These are phyloP conservation scores for Fusarium sp. DNA, from an alignment of 2,329 filamentous ascomycete species.

Conservation along the genomic window DNA sequence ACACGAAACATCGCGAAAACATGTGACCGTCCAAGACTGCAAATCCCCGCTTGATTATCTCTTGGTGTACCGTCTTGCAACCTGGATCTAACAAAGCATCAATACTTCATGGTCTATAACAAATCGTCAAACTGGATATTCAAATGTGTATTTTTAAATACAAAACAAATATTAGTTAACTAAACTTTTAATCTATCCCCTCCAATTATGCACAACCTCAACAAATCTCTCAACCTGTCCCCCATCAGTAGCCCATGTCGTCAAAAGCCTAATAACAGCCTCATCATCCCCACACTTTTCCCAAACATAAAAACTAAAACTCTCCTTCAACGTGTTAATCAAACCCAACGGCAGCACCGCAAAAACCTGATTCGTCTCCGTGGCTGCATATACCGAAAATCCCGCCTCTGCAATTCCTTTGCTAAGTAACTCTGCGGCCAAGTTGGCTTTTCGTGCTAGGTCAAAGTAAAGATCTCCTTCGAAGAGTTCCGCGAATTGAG, in stretches of 20 bases:
- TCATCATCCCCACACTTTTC: conserved; percentile 54
- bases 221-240: conserved; percentile 55
- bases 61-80: neutral
- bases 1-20: no score
- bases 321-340: conserved; percentile 54
- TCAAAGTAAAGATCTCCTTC: conserved; percentile 58
- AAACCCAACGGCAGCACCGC: conserved; percentile 55
- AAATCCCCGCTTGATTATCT: rapidly evolving
- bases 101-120: no score
- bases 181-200: neutral
- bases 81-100: no score
- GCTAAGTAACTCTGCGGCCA: conserved; percentile 57
- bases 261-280: conserved; percentile 58
- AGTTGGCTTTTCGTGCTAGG: conserved; percentile 58
- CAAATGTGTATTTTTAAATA: no score
- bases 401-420: conserved; percentile 56
- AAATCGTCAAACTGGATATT: no score
- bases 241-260: conserved; percentile 62
- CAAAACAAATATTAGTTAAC: no score
- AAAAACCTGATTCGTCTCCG: conserved; percentile 65
- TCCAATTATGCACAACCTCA: conserved; percentile 34
- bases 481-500: conserved; percentile 63
- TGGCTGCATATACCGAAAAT: conserved; percentile 55
- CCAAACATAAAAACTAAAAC: conserved; percentile 61
- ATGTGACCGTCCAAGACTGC: neutral